These are phyloP conservation scores for Cymbidium sinense DNA, from an alignment of 106 monocot genomes.

Conservation along the genomic window DNA sequence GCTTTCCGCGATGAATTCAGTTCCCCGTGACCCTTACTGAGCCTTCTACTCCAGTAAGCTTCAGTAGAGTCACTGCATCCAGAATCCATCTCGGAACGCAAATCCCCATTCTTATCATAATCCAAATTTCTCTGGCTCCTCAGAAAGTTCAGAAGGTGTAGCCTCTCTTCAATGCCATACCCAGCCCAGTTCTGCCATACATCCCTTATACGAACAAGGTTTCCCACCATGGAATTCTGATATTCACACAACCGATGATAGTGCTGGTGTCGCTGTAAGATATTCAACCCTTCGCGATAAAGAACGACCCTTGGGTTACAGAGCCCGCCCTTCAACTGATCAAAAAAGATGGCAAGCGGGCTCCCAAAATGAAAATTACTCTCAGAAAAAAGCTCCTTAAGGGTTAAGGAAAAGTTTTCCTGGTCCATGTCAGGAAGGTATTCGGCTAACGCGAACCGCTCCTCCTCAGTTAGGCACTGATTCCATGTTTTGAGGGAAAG, in stretches of 20 bases:
- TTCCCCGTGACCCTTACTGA: slow-evolving; percentile 16
- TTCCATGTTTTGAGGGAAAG: slow-evolving; percentile 52
- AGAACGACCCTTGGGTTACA: slow-evolving; percentile 58
- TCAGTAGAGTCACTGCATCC: slow-evolving; percentile 31
- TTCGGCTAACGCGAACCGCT: slow-evolving; percentile 47
- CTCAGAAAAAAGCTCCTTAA: slow-evolving; percentile 56
- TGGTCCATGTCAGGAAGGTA: slow-evolving; percentile 74
- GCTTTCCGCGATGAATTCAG: slow-evolving; percentile 2
- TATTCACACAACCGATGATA: slow-evolving; percentile 56
- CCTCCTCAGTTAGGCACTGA: slow-evolving; percentile 60
- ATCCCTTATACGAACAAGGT: slow-evolving; percentile 36
- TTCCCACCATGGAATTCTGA: slow-evolving; percentile 69
- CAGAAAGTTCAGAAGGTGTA: slow-evolving; percentile 32
- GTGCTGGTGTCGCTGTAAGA: slow-evolving; percentile 44
- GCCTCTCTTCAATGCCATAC: slow-evolving; percentile 59
- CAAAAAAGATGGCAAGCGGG: slow-evolving; percentile 17
- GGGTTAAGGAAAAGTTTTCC: slow-evolving; percentile 44
- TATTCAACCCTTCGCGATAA: slow-evolving; percentile 35
- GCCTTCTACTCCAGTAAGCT: slow-evolving; percentile 9
- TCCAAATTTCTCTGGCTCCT: slow-evolving; percentile 29
- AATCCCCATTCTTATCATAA: slow-evolving; percentile 9
- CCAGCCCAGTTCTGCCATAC: slow-evolving; percentile 41
- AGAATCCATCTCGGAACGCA: slow-evolving; percentile 29
- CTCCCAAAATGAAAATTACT: slow-evolving; percentile 71
- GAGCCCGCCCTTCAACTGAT: slow-evolving; percentile 33